Conservation (phyloP, 164 flowering plant species). For the Magnolia officinalis region DNA sequence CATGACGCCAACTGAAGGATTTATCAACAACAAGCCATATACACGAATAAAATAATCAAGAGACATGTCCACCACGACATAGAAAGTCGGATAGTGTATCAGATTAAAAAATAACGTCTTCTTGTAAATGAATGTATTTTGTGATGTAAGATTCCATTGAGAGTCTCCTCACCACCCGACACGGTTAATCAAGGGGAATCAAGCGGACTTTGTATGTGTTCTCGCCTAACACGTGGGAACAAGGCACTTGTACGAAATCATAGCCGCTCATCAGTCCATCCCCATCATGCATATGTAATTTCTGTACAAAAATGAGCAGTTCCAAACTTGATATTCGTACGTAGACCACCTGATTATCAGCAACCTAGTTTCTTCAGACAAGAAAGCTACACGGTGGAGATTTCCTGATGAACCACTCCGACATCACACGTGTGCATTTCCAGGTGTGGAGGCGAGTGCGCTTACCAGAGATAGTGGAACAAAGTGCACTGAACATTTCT, state of each 20-base stretch:
- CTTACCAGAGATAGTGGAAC: too few relatives aligned
- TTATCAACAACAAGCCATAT: neutral
- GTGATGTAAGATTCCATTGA: neutral
- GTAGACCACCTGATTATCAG: too few relatives aligned
- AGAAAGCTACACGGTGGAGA: too few relatives aligned
- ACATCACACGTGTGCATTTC: too few relatives aligned
- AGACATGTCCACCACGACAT: neutral
- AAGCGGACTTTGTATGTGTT: too few relatives aligned
- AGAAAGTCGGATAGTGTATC: neutral
- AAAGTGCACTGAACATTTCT: too few relatives aligned
- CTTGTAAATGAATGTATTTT: neutral
- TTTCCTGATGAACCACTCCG: too few relatives aligned
- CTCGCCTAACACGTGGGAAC: neutral
- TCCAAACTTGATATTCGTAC: too few relatives aligned
- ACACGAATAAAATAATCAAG: neutral
- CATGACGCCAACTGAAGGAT: slow-evolving; percentile 2
- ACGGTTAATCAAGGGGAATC: neutral
- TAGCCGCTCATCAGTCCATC: neutral
- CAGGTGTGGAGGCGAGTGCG: too few relatives aligned
- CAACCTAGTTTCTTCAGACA: too few relatives aligned
- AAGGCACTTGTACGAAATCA: neutral
- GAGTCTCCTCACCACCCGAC: neutral
- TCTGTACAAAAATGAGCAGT: too few relatives aligned
- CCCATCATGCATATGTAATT: too few relatives aligned
- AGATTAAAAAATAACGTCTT: neutral